Base-by-base conservation (phyloP, 768 basidiomycete genomes). In the Imleria badia region DNA sequence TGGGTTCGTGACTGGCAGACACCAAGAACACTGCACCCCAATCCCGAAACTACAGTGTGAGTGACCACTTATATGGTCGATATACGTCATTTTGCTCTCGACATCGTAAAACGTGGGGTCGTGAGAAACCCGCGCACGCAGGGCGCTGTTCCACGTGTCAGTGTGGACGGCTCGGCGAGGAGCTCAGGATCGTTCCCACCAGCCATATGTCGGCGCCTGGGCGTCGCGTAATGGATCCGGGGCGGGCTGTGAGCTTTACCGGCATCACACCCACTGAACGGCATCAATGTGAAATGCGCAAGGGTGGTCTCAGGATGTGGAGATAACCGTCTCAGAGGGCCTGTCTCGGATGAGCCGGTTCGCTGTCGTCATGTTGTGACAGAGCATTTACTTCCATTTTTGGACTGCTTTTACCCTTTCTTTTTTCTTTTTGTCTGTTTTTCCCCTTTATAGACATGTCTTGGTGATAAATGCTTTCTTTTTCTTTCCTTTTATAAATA, bases 91-190 rank as follows among this genome's bases (percentile, higher is more conserved):
- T 58, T 60, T 33, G 30, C 51, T 55, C 51, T 71, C 47, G 64
- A 65, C 73, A 55, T 59, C 63, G 74, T 61, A 65, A 73, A 76
- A 74, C 73, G 74, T 74, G 73, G 74, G 65, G 65, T 61, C 73
- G 73, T 74, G 73, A 62, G 73, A 76, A 67, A 54, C 6, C 15
- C 31, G 39, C 45, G 48, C 52, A 53, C 58, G 52, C 34, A 35
- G 4, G 42, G 49, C 64, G 64, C 55, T 50, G 51, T n/a, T 41
- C 51, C 59, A 59, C 62, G 51, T 65, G 65, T 36, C 44, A 11
- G 29, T 31, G 49, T 35, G 53, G 52, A 42, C 48, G 12, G 38
- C 43, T 49, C 52, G 19, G 51, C 46, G 43, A 33, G 22, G 26
- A 26, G 26, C 23, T 33, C 47, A 23, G 40, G 7, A 35, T 40